Conservation (phyloP, 176 grass and related monocot species). For the Tillandsia leiboldiana region DNA sequence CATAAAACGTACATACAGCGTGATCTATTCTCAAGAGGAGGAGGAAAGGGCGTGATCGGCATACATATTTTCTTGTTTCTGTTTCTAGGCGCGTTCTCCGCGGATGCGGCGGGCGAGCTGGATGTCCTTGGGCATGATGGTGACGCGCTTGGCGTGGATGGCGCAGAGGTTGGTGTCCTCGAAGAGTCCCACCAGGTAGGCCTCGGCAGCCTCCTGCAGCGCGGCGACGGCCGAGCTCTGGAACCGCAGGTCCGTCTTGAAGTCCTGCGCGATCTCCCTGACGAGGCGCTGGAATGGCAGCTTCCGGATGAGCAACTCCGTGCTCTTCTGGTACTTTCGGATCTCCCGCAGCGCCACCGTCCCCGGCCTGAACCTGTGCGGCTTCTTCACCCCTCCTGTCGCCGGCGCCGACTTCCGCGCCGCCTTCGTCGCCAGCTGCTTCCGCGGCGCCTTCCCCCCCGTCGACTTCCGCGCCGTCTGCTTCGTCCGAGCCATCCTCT, state of each 20-base stretch:
- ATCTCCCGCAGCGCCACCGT: conserved; percentile 19
- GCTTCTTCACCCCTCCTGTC: conserved; percentile 16
- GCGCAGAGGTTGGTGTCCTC: conserved; percentile 20
- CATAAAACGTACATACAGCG: no score
- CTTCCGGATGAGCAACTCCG: conserved; percentile 18
- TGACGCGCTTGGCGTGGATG: conserved; percentile 20
- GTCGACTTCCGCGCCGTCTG: conserved; percentile 14
- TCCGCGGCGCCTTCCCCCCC: conserved; percentile 3
- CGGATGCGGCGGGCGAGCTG: conserved; percentile 19
- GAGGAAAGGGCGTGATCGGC: no score
- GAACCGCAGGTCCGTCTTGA: conserved; percentile 20
- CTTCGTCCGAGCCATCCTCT: conserved; percentile 7
- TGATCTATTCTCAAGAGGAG: no score
- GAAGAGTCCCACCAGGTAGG: conserved; percentile 14
- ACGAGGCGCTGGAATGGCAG: conserved; percentile 15
- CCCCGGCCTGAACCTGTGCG: conserved; percentile 8
- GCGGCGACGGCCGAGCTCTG: conserved; percentile 15
- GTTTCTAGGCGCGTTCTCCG: neutral
- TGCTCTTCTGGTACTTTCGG: conserved; percentile 20
- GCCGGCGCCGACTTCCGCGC: conserved; percentile 11
- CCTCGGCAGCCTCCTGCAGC: conserved; percentile 14
- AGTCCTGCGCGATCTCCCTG: conserved; percentile 11
- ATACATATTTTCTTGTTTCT: no score
- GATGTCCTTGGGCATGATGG: conserved; percentile 25
- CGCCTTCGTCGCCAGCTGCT: conserved; percentile 19